phyloP scores from a whole-genome alignment of 805 yeast species.

The Kuraishia molischiana region DNA sequence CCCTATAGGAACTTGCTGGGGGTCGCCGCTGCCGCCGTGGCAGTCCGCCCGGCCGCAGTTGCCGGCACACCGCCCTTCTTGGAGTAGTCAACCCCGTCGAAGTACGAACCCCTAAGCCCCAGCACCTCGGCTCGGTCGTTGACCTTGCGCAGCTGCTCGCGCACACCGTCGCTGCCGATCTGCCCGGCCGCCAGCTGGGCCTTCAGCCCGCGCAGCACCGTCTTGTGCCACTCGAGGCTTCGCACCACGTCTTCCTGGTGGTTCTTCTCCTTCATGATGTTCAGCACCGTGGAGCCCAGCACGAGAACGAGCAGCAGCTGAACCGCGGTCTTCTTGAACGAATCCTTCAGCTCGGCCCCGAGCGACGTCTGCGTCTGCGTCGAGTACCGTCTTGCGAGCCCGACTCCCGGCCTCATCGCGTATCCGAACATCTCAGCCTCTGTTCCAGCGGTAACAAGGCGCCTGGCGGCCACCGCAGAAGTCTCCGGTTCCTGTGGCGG shows the following conservation, averaged over 20 bases:
- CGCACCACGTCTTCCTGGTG: slow-evolving; percentile 28
- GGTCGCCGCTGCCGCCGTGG: too few relatives aligned
- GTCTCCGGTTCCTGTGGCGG: too few relatives aligned
- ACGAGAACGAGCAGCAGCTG: neutral
- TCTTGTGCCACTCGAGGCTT: slow-evolving; percentile 22
- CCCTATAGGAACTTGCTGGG: neutral
- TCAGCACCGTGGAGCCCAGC: slow-evolving; percentile 31
- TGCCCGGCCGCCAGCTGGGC: slow-evolving; percentile 12
- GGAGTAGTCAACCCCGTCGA: neutral
- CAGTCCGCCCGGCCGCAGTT: neutral
- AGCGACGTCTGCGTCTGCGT: neutral
- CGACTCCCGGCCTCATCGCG: too few relatives aligned
- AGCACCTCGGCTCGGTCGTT: slow-evolving; percentile 30
- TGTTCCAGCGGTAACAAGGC: too few relatives aligned
- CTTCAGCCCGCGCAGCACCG: slow-evolving; percentile 15
- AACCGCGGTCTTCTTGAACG: neutral
- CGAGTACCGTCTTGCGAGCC: neutral
- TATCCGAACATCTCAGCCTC: too few relatives aligned
- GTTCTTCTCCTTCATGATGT: slow-evolving; percentile 34
- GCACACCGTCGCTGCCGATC: slow-evolving; percentile 24
- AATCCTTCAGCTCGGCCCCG: neutral
- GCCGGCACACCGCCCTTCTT: neutral
- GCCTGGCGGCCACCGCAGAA: too few relatives aligned
- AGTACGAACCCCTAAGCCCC: slow-evolving; percentile 13
- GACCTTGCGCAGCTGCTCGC: slow-evolving; percentile 27